Base-by-base conservation (phyloP, 163 green algal species). In the Prototheca cutis region DNA sequence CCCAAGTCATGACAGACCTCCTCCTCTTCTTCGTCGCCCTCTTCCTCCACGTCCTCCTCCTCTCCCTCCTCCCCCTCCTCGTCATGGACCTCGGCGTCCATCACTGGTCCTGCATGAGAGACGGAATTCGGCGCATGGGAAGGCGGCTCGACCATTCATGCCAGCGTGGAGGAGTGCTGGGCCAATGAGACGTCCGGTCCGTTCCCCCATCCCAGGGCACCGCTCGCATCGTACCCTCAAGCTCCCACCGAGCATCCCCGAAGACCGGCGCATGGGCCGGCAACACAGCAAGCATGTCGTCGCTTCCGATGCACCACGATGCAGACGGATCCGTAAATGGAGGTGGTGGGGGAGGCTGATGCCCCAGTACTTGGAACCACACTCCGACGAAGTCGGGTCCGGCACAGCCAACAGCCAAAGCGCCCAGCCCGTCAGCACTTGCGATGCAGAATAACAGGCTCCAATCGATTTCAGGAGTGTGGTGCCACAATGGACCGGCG, bases 1-100 rank as follows among this genome's bases (percentile, higher is more conserved):
- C n/a, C n/a, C n/a, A n/a, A n/a, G n/a, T n/a, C n/a, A n/a, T n/a
- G n/a, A n/a, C n/a, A n/a, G n/a, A n/a, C n/a, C n/a, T n/a, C 59
- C 45, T 66, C 64, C 27, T 55, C 61, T 17, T 67, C 61, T 13
- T 62, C 48, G 31, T 63, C 65, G 47, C 63, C 65, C 3, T 63
- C 65, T 15, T 72, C 65, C n/a, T 48, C 49, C 36, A 47, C 49
- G 21, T 67, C 58, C 57, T 52, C 65, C 56, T 42, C 19, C 56
- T 32, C 17, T 6, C 36, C 7, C 48, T 28, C 28, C 5, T 21
- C 19, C 19, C 28, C 17, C 21, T 19, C n/a, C 15, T 58, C 23
- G 7, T n/a, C n/a, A n/a, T n/a, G n/a, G n/a, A 48, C 28, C 21
- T 47, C 40, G 18, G 56, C 33, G 7, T 40, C n/a, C 56, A 62